These are phyloP conservation scores for Colletotrichum australisinense DNA, from an alignment of 2,329 filamentous ascomycete genomes.

Conservation along the genomic window DNA sequence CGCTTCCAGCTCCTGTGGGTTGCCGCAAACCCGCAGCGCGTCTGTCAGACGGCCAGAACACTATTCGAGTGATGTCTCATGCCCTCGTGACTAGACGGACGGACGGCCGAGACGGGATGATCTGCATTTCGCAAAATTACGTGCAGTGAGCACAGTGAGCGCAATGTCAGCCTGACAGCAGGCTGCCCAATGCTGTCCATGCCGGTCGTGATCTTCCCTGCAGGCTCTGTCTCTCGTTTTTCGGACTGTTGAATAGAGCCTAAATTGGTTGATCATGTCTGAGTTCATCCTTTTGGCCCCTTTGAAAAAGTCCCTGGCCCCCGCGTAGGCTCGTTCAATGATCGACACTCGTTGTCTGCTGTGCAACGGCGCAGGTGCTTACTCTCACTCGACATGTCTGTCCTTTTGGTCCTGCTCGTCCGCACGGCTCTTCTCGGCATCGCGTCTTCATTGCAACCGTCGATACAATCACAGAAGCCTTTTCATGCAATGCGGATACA, in stretches of 20 bases:
- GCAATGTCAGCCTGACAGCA: background rate
- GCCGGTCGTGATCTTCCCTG: background rate
- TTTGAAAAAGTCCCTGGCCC: no score
- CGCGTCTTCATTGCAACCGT: background rate
- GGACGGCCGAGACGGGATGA: background rate
- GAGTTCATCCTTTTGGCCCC: background rate
- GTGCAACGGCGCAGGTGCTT: background rate
- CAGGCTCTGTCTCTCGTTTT: background rate
- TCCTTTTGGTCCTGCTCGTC: background rate
- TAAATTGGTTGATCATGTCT: background rate
- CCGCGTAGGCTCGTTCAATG: background rate
- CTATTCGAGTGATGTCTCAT: background rate
- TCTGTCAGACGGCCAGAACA: no score
- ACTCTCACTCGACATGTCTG: background rate
- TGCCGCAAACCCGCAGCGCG: background rate
- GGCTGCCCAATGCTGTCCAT: conserved; percentile 1
- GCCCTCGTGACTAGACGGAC: background rate
- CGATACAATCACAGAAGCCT: background rate
- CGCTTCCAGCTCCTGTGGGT: background rate
- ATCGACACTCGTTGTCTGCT: background rate
- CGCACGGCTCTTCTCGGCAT: background rate
- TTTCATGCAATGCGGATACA: background rate
- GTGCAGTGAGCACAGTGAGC: background rate
- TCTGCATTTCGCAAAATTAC: conserved; percentile 17
- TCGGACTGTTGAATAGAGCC: background rate